Conservation (phyloP, 1,284 basidiomycete genomes). For the Rhodotorula glutinis region DNA sequence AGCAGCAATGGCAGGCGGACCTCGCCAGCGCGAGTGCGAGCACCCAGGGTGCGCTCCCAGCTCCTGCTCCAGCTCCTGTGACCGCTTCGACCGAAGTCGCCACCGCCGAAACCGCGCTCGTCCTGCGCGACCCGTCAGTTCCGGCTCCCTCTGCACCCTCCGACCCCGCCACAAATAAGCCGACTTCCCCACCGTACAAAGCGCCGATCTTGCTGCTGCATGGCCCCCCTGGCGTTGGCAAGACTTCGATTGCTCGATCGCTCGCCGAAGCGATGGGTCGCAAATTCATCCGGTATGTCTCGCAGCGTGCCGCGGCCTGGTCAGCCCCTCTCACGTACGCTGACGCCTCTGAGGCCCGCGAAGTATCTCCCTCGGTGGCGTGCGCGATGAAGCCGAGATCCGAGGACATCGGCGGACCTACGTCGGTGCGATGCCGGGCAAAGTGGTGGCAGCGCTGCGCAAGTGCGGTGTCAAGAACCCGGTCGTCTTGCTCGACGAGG, state of each 20-base stretch:
- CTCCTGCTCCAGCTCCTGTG: neutral
- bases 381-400: slow-evolving; percentile 52
- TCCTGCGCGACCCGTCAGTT: slow-evolving; percentile 10
- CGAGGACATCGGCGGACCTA: slow-evolving; percentile 48
- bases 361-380: slow-evolving; percentile 49
- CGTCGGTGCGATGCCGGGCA: slow-evolving; percentile 58
- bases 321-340: neutral
- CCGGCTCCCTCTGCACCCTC: neutral
- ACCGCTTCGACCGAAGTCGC: slow-evolving; percentile 12
- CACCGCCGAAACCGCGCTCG: slow-evolving; percentile 17
- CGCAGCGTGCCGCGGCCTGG: neutral
- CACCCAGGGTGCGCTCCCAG: neutral
- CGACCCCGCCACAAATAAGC: slow-evolving; percentile 12
- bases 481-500: slow-evolving; percentile 52
- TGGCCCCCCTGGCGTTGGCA: slow-evolving; percentile 77
- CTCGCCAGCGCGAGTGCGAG: slow-evolving; percentile 5
- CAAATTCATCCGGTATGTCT: slow-evolving; percentile 48
- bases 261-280: slow-evolving; percentile 69
- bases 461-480: slow-evolving; percentile 51
- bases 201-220: slow-evolving; percentile 80
- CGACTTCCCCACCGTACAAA: slow-evolving; percentile 49
- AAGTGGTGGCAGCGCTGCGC: slow-evolving; percentile 53
- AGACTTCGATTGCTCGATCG: slow-evolving; percentile 66
- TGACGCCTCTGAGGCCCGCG: neutral
- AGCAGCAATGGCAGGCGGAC: slow-evolving; percentile 32